Base-by-base conservation (phyloP, 1,284 basidiomycete species). In the Ustilago xerochloae region DNA sequence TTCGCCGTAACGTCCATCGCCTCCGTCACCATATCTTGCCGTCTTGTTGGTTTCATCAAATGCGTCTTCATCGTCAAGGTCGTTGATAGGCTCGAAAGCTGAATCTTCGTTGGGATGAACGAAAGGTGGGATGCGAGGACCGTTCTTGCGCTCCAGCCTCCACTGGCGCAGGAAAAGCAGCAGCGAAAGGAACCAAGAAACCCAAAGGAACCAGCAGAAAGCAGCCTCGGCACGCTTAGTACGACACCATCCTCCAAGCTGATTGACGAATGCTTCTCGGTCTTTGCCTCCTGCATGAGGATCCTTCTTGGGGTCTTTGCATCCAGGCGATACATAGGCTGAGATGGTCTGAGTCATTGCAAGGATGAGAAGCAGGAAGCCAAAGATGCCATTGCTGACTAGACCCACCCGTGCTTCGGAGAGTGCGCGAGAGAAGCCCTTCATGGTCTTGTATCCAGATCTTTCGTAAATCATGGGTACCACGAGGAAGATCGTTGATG, bases 81-180 rank as follows among this genome's bases (percentile, higher is more conserved):
- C 74, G 36, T 75, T 59, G 33, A 82, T 67, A 7, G 80, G 76
- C 52, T 79, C 72, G 30, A 82, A 82, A 1, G 78, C 79, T 22
- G 73, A 71, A 55, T 79, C 77, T 50, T 81, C 73, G 32, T 58
- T 69, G 0, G 79, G 78, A 41, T 81, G 79, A 13, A 73, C 68
- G 50, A 82, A 82, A 6, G 80, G 77, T 7, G 78, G 79, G 39
- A 80, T 80, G 33, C 80, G 66, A 6, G 80, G 80, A 6, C 79
- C 79, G n/a, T 80, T 76, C 69, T 80, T 81, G 58, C 79, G 79
- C 43, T 73, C 67, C 20, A 71, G 45, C 28, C 63, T 73, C 79
- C 79, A 81, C 54, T 77, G 62, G 10, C 77, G 68, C 28, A 81
- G 54, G 63, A 80, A 81, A 45, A 80, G 72, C 10, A 78, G 54